Percentiles rank a stretch among this genome's conserved stretches.
Evolutionary conservation across 352 stramenopile genomes (phyloP).

Genomic region (Globisporangium solare): DNA sequence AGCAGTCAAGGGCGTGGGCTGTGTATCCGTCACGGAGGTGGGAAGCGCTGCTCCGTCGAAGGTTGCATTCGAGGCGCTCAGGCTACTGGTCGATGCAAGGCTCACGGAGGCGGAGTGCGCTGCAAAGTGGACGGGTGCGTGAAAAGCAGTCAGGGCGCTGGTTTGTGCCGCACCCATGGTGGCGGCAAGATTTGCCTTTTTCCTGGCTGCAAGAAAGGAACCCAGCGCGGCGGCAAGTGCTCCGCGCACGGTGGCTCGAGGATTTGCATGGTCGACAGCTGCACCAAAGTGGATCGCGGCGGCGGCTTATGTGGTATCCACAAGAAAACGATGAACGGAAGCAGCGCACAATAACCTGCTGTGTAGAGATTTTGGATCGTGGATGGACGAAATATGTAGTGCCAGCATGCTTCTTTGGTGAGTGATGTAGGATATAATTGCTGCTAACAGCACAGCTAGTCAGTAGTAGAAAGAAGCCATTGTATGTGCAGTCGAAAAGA

Average conservation of each 20-base stretch:
- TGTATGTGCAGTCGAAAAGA: too few species aligned
- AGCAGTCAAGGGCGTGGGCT: conserved; percentile 29
- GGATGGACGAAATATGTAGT: not conserved
- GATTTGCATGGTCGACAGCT: conserved; percentile 30
- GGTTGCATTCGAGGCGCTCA: conserved; percentile 40
- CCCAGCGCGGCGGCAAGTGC: conserved; percentile 43
- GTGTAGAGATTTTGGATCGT: not conserved
- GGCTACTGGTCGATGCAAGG: conserved; percentile 39
- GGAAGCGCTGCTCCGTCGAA: conserved; percentile 57
- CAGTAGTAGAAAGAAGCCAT: too few species aligned
- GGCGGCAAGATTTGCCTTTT: conserved; percentile 44
- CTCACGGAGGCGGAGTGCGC: conserved; percentile 37
- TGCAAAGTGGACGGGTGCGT: conserved; percentile 37
- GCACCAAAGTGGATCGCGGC: conserved; percentile 39
- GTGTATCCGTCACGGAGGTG: conserved; percentile 81
- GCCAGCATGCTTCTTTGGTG: too few species aligned
- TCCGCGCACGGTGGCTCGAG: conserved; percentile 38
- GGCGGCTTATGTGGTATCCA: conserved; percentile 45
- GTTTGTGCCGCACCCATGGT: conserved; percentile 48
- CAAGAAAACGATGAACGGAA: conserved; percentile 13
- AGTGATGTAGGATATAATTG: too few species aligned
- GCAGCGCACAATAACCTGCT: not conserved
- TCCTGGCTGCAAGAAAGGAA: conserved; percentile 46
- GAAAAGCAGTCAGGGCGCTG: conserved; percentile 37
- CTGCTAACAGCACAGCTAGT: too few species aligned